A percentile compares a stretch with the other conserved stretches of the same genome.
Conservation (phyloP, 768 basidiomycete genomes). For the Butyriboletus loyo region DNA sequence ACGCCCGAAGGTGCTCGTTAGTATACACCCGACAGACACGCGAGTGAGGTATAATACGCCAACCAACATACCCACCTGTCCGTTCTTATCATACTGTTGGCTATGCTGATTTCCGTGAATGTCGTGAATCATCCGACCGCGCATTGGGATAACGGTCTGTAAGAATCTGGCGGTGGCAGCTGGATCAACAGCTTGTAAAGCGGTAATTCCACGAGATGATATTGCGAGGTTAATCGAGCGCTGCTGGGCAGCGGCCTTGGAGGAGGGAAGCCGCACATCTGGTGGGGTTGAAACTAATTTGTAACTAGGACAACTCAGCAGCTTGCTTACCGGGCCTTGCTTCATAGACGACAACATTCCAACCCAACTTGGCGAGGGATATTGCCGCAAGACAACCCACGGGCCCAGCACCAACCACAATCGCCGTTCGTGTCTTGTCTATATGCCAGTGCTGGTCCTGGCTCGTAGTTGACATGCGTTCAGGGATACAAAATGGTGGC, state of each 20-base stretch:
- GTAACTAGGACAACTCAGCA: constrained; percentile 12
- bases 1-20: constrained; percentile 23
- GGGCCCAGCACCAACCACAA: constrained; percentile 85
- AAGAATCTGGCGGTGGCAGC: constrained; percentile 67
- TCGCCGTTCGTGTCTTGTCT: constrained; percentile 40
- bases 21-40: constrained; percentile 21
- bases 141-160: constrained; percentile 86
- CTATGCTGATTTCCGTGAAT: constrained; percentile 68
- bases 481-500: not conserved
- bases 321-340: constrained; percentile 62
- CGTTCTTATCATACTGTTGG: constrained; percentile 84
- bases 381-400: constrained; percentile 92
- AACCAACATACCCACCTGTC: constrained; percentile 59
- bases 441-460: not conserved
- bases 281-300: constrained; percentile 12
- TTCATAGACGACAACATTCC: constrained; percentile 80
- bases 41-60: constrained; percentile 11
- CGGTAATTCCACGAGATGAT: constrained; percentile 88
- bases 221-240: constrained; percentile 97
- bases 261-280: constrained; percentile 76
- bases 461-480: constrained; percentile 12
- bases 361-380: constrained; percentile 82
- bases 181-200: constrained; percentile 77
- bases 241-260: constrained; percentile 62
- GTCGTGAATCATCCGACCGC: constrained; percentile 92